phyloP scores from a whole-genome alignment of 2,329 filamentous ascomycete genomes.

The Aureobasidium namibiae region DNA sequence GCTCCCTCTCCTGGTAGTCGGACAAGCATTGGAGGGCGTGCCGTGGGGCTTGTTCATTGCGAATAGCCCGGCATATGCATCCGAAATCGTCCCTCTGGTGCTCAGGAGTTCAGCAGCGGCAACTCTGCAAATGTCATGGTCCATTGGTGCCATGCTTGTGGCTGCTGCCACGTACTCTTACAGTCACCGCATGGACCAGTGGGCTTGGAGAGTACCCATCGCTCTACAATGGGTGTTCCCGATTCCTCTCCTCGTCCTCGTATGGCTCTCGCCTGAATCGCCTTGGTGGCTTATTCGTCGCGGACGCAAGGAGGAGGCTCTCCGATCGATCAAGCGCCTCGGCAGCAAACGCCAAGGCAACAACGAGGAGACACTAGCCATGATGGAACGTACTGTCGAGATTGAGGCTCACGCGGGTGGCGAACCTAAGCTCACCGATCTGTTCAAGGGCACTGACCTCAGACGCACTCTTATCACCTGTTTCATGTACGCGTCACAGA shows the following conservation, averaged over 20 bases:
- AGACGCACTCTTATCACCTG: conserved; percentile 49
- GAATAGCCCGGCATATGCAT: conserved; percentile 55
- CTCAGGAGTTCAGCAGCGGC: conserved; percentile 52
- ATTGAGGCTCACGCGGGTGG: conserved; percentile 47
- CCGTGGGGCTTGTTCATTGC: conserved; percentile 60
- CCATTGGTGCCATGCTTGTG: conserved; percentile 54
- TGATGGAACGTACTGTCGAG: conserved; percentile 45
- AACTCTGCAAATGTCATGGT: conserved; percentile 60
- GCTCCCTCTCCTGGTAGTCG: conserved; percentile 40
- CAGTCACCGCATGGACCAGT: conserved; percentile 28
- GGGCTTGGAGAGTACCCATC: conserved; percentile 43
- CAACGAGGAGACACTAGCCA: conserved; percentile 42
- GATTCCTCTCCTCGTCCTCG: conserved; percentile 41
- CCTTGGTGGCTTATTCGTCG: conserved; percentile 49
- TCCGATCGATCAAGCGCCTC: conserved; percentile 40
- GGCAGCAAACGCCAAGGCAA: no score
- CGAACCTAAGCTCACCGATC: conserved; percentile 41
- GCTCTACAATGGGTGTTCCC: conserved; percentile 53
- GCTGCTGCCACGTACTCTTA: conserved; percentile 49
- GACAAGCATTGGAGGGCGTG: conserved; percentile 52
- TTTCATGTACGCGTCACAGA: conserved; percentile 51
- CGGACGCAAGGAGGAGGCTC: conserved; percentile 38
- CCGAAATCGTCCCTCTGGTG: conserved; percentile 52
- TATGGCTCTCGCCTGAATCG: conserved; percentile 43
- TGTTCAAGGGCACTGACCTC: conserved; percentile 48